These are phyloP conservation scores for Solanum hybrid DNA, from an alignment of 305 asterid genomes.

Conservation along the genomic window DNA sequence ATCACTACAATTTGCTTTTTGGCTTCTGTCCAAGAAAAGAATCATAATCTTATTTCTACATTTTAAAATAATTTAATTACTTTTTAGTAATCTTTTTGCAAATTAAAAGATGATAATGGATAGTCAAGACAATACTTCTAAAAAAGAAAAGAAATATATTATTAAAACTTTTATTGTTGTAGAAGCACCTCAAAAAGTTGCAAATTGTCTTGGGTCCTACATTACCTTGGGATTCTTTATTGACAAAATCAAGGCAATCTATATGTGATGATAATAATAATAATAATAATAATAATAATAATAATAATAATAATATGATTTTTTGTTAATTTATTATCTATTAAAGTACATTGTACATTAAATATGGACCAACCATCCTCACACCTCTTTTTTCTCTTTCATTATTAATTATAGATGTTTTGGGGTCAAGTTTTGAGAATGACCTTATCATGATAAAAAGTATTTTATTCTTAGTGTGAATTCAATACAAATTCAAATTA, in stretches of 20 bases:
- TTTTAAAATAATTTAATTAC: neutral
- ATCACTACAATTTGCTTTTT: neutral
- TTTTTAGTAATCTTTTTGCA: neutral
- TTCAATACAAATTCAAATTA: neutral
- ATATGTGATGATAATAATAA: neutral
- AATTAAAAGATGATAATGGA: neutral
- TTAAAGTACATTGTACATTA: neutral
- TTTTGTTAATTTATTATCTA: neutral
- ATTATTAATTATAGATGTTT: neutral
- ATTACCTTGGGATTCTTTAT: neutral
- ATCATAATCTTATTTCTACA: neutral
- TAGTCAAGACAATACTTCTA: neutral
- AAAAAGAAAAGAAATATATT: neutral
- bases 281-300: neutral
- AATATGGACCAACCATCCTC: neutral
- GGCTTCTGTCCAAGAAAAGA: neutral
- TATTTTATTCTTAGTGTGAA: accelerated
- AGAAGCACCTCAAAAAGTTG: neutral
- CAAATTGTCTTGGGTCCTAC: neutral
- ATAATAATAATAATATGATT: neutral
- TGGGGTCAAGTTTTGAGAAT: neutral
- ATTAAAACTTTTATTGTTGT: neutral
- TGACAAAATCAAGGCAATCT: neutral
- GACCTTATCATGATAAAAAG: neutral
- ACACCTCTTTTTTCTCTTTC: neutral